phyloP scores from a whole-genome alignment of 352 stramenopile genomes.

The Pythium grandisporangium region DNA sequence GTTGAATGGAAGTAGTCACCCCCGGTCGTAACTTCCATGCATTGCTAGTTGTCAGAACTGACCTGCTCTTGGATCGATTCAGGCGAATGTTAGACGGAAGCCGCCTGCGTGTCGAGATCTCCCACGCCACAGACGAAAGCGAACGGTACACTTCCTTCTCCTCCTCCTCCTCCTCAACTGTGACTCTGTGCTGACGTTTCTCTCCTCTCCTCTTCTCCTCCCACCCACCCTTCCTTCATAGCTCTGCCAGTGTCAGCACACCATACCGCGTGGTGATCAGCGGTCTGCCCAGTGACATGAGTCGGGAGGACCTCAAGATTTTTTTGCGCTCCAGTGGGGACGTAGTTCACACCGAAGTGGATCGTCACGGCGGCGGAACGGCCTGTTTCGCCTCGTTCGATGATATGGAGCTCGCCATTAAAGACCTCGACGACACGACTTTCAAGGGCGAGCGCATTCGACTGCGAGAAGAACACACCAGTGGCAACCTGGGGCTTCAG shows the following conservation, averaged over 20 bases:
- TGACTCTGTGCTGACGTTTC: conserved; percentile 1
- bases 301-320: conserved; percentile 58
- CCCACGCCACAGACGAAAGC: conserved; percentile 17
- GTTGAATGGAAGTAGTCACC: too few species aligned
- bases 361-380: conserved; percentile 45
- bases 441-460: conserved; percentile 37
- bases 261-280: conserved; percentile 41
- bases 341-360: conserved; percentile 56
- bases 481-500: not conserved
- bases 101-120: conserved; percentile 48
- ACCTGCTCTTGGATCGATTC: too few species aligned
- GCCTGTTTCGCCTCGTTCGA: conserved; percentile 56
- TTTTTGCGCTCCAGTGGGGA: conserved; percentile 47
- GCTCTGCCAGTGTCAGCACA: too few species aligned
- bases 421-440: conserved; percentile 34
- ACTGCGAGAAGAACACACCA: conserved; percentile 8
- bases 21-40: too few species aligned
- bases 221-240: too few species aligned
- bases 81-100: conserved; percentile 31
- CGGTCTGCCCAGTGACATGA: conserved; percentile 32
- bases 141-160: conserved; percentile 1
- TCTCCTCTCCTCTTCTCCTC: conserved; percentile 9
- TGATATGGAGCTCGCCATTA: conserved; percentile 46
- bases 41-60: too few species aligned
- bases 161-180: not conserved